Percentiles rank a stretch among this genome's conserved stretches.
These are phyloP conservation scores for Entophlyctis luteolus DNA, from an alignment of 192 early-diverging fungal species.

Conservation along the genomic window DNA sequence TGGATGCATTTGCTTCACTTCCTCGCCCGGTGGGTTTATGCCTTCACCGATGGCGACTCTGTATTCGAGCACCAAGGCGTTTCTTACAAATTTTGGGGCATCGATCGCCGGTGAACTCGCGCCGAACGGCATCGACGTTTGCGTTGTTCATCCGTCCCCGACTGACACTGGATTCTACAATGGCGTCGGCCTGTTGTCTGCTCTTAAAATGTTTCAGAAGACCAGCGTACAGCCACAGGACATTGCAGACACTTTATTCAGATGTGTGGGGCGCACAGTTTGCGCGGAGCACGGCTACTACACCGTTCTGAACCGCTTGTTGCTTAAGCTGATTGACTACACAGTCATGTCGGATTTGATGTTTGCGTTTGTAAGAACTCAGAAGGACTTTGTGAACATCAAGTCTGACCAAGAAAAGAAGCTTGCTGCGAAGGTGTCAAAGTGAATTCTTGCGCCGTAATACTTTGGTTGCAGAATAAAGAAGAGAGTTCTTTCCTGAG, in stretches of 20 bases:
- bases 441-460: no score
- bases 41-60: conserved; percentile 48
- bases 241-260: conserved; percentile 54
- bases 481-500: no score
- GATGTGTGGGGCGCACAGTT: conserved; percentile 50
- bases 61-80: conserved; percentile 52
- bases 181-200: conserved; percentile 37
- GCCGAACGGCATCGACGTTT: conserved; percentile 49
- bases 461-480: no score
- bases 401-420: conserved; percentile 27
- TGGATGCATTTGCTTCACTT: conserved; percentile 48
- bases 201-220: conserved; percentile 36
- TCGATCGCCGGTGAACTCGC: conserved; percentile 51
- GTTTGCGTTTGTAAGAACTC: conserved; percentile 34
- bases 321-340: conserved; percentile 54
- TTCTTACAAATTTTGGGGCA: conserved; percentile 47
- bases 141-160: conserved; percentile 58
- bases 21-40: conserved; percentile 51
- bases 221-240: conserved; percentile 41
- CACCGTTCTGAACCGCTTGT: conserved; percentile 46
- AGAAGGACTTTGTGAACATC: conserved; percentile 50
- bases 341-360: conserved; percentile 57
- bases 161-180: conserved; percentile 54
- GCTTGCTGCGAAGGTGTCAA: background rate
- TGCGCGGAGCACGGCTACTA: conserved; percentile 44